Base-by-base conservation (phyloP, 768 basidiomycete genomes). In the Rhodocollybia butyracea region DNA sequence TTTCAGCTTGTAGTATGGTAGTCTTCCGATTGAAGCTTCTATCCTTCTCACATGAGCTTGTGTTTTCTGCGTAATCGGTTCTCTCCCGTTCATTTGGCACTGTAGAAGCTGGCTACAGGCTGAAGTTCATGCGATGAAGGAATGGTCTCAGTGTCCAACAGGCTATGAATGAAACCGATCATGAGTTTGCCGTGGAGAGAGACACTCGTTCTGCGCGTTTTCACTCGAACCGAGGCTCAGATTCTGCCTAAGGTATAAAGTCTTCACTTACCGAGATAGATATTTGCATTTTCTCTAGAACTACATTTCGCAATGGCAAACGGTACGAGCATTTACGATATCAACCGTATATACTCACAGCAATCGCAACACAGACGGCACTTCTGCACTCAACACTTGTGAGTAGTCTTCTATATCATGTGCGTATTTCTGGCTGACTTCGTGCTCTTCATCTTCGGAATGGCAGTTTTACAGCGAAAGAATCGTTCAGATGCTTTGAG, bases 381-480 rank as follows among this genome's bases (percentile, higher is more conserved):
- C 68, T 53, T 70, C 68, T 46, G 68, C 62, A 32, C 62, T 79
- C 3, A 78, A 78, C 64, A 77, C 78, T 59, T 73, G 77, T 77
- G 61, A 48, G 73, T 43, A 39, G 27, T 24, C 15, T 12, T 41
- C 48, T 31, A 21, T 24, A 42, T 43, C 27, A 51, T 12, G n/a
- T 10, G 17, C 11, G 24, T 48, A 15, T 39, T 13, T 30, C 15
- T 27, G n/a, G 19, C n/a, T 5, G 19, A 13, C 19, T 38, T 27
- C 22, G 24, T 29, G 32, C 21, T 38, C 51, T 34, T 34, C n/a
- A 31, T 50, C 13, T 26, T 24, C 11, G 8, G 6, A 8, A n/a
- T 13, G 39, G 45, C 55, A 87, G 86, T 83, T 66, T 71, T 89
- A 24, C 84, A 86, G 64, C 68, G 67, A n/a, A 68, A 65, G 38